phyloP scores from a whole-genome alignment of 179 eudicot genomes.

The Spinacia oleracea region DNA sequence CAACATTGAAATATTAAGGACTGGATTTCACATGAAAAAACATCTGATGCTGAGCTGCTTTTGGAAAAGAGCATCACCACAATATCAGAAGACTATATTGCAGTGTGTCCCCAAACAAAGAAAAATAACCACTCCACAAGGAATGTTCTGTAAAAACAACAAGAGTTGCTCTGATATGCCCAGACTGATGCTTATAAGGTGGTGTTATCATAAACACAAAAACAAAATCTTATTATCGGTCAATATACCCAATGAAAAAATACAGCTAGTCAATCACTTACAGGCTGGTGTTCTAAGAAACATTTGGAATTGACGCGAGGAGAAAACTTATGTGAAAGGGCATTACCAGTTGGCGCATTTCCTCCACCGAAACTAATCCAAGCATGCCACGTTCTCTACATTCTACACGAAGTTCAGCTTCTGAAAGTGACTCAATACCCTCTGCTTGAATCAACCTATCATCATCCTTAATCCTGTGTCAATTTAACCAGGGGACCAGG shows the following conservation, averaged over 20 bases:
- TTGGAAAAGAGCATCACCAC: not conserved
- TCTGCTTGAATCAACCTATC: constrained; percentile 85
- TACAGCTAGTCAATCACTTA: not conserved
- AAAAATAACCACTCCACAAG: not conserved
- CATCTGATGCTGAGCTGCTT: not conserved
- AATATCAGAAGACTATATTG: not conserved
- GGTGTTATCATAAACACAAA: not conserved
- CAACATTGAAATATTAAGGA: not conserved
- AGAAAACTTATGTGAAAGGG: not conserved
- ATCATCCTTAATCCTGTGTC: constrained; percentile 71
- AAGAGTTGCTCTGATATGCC: not conserved
- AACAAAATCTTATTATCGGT: not conserved
- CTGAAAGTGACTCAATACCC: constrained; percentile 90
- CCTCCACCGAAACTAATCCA: constrained; percentile 78
- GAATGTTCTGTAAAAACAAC: not conserved
- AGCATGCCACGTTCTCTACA: constrained; percentile 93
- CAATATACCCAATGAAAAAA: not conserved
- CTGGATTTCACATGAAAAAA: not conserved
- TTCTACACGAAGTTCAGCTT: constrained; percentile 85
- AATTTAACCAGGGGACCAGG: not conserved
- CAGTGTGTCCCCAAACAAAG: not conserved
- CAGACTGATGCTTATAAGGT: too few relatives aligned
- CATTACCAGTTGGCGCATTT: constrained; percentile 85
- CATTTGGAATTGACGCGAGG: not conserved
- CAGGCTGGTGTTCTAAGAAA: not conserved